Conservation (phyloP, 257 asterid species). For the Nicotiana tomentosiformis region DNA sequence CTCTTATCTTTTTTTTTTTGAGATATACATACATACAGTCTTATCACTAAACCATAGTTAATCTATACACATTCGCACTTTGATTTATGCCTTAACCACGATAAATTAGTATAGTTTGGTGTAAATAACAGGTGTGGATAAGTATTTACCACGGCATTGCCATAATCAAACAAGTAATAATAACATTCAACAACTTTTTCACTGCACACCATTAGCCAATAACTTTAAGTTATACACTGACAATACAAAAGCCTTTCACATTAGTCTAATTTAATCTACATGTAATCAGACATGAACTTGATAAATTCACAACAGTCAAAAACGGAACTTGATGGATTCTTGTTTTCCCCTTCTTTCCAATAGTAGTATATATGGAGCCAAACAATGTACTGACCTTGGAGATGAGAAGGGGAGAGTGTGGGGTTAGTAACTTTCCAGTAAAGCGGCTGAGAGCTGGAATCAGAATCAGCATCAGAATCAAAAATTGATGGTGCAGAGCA, state of each 20-base stretch:
- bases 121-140: no score
- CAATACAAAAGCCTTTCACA: background rate
- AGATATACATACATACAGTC: no score
- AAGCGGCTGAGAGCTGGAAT: slow-evolving; percentile 40
- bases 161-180: background rate
- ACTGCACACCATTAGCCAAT: background rate
- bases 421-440: slow-evolving; percentile 91
- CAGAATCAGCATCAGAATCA: slow-evolving; percentile 32
- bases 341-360: background rate
- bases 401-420: slow-evolving; percentile 87
- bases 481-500: slow-evolving; percentile 63
- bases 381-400: slow-evolving; percentile 44
- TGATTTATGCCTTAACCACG: no score
- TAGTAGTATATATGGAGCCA: background rate
- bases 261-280: background rate
- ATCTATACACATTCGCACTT: no score
- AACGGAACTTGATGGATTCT: background rate
- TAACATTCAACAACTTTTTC: background rate
- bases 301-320: background rate
- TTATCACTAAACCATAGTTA: no score
- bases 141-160: background rate
- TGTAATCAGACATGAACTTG: background rate
- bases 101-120: no score
- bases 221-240: background rate
- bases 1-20: no score